Evolutionary conservation across 805 yeast species (phyloP).

Genomic region (Pichia phayaonensis): DNA sequence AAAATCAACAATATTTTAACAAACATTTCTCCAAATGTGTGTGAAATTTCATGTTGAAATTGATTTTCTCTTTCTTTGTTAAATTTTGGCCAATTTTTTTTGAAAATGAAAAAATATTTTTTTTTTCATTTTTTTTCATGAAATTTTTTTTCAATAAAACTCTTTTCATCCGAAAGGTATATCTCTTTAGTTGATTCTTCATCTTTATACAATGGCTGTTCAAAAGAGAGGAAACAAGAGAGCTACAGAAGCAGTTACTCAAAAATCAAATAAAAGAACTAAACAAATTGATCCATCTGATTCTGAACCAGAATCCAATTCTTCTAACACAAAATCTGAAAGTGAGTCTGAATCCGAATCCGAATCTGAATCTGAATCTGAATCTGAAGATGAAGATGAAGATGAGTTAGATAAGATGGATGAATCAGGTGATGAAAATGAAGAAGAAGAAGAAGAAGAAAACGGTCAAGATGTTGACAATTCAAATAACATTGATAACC

Average conservation of each 20-base stretch:
- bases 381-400: constrained; percentile 23
- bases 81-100: neutral
- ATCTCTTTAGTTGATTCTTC: neutral
- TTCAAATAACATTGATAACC: constrained; percentile 19
- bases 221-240: constrained; percentile 18
- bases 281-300: constrained; percentile 27
- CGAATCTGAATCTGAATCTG: constrained; percentile 7
- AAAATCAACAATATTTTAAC: neutral
- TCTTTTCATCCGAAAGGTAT: neutral
- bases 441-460: constrained; percentile 24
- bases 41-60: too few species aligned
- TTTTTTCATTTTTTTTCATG: neutral
- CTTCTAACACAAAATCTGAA: constrained; percentile 16
- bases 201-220: constrained; percentile 13
- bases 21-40: too few species aligned
- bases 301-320: constrained; percentile 7
- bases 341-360: constrained; percentile 10
- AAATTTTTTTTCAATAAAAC: neutral
- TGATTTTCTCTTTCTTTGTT: neutral
- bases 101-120: neutral
- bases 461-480: constrained; percentile 24
- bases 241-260: constrained; percentile 9
- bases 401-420: constrained; percentile 25
- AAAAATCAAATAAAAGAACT: constrained; percentile 13
- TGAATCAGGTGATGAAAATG: constrained; percentile 20